Evolutionary conservation across 1,284 basidiomycete species (phyloP).

Genomic region (Chalciporus sp.): DNA sequence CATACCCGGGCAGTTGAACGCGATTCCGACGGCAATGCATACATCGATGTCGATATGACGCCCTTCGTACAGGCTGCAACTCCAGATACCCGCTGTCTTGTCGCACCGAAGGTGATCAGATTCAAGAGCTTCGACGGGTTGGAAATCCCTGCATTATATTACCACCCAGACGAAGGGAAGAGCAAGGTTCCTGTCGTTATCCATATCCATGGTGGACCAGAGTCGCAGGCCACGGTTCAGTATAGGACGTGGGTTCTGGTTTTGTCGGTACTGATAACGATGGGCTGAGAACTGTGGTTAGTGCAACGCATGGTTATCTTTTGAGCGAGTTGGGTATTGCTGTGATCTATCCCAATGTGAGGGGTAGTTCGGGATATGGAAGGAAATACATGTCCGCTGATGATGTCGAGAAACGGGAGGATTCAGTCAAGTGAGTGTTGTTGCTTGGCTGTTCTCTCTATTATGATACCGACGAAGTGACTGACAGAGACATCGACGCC

Average conservation of each 20-base stretch:
- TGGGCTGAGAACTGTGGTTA: conserved; percentile 15
- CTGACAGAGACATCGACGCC: conserved; percentile 36
- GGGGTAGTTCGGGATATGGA: conserved; percentile 42
- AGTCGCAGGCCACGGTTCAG: conserved; percentile 36
- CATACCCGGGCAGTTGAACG: conserved; percentile 7
- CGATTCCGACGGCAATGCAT: conserved; percentile 18
- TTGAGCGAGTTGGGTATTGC: conserved; percentile 40
- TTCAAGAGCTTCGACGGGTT: conserved; percentile 42
- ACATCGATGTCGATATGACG: conserved; percentile 24
- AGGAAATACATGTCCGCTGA: conserved; percentile 39
- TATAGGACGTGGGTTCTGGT: conserved; percentile 30
- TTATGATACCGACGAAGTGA: conserved; percentile 1
- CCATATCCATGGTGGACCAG: conserved; percentile 40
- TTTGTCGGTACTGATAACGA: neutral
- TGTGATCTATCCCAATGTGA: conserved; percentile 41
- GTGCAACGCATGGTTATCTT: conserved; percentile 39
- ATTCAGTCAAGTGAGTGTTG: conserved; percentile 37
- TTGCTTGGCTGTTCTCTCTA: neutral
- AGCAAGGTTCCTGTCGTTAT: conserved; percentile 33
- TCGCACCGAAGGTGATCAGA: conserved; percentile 34
- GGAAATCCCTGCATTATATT: conserved; percentile 40
- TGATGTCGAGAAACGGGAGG: conserved; percentile 42
- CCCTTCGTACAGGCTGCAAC: conserved; percentile 34
- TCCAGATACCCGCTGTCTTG: conserved; percentile 22
- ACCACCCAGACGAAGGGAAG: conserved; percentile 33